These are phyloP conservation scores for Chytriomyces hyalinus DNA, from an alignment of 192 early-diverging fungal genomes.

Conservation along the genomic window DNA sequence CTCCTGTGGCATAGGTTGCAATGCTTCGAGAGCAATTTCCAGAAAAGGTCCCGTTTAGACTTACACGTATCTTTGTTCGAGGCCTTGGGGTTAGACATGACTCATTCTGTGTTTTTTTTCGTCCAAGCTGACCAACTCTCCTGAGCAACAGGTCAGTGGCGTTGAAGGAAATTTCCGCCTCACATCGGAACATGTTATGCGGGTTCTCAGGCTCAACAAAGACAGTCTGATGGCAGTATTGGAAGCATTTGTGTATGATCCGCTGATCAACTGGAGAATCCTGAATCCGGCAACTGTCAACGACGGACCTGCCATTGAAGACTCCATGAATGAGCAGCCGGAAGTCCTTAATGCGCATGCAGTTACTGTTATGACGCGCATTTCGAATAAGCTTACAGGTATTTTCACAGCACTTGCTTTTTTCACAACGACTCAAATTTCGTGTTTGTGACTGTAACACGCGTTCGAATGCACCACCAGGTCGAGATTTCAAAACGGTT, in stretches of 20 bases:
- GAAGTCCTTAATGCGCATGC: conserved; percentile 72
- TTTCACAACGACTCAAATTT: not conserved
- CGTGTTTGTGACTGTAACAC: not conserved
- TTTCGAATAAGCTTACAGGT: conserved; percentile 84
- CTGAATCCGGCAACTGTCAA: conserved; percentile 43
- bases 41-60: conserved; percentile 88
- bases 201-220: conserved; percentile 77
- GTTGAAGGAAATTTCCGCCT: conserved; percentile 84
- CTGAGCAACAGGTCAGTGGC: conserved; percentile 50
- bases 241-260: conserved; percentile 89
- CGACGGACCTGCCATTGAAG: not conserved
- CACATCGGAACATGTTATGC: conserved; percentile 84
- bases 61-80: conserved; percentile 87
- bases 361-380: conserved; percentile 77
- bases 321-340: conserved; percentile 31
- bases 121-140: not conserved
- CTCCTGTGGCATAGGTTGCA: conserved; percentile 60
- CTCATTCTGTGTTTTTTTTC: not conserved
- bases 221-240: conserved; percentile 86
- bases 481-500: conserved; percentile 81
- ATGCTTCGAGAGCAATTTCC: conserved; percentile 88
- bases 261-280: conserved; percentile 77
- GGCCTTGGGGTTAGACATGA: conserved; percentile 76
- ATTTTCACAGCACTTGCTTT: conserved; percentile 5
- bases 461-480: conserved; percentile 10